Base-by-base conservation (phyloP, 1,139 yeast genomes). In the Geotrichum restrictum region DNA sequence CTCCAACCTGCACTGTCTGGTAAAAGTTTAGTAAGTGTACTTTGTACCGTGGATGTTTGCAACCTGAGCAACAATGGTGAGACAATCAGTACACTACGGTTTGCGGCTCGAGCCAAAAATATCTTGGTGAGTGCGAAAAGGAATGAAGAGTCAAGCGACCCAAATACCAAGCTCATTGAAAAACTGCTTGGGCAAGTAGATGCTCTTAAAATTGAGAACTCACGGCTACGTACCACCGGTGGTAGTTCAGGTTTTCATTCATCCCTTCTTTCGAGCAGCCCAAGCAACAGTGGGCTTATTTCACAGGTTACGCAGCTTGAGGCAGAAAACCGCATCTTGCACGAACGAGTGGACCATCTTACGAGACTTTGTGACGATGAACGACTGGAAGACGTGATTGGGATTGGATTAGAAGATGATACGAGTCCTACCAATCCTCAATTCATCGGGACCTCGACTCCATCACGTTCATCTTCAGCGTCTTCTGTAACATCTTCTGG, bases 1-100 rank as follows among this genome's bases (percentile, higher is more conserved):
- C 72, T 93, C 54, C 97, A 93, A 66, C 96, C 96, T 1, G 95
- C 97, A 0, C 74, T 93, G 44, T 85, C 95, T 22, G 98, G 98
- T 0, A 79, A 83, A 32, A 84, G 96, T 3, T 76, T 89, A 46
- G 88, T 91, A n/a, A 82, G 88, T 59, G 85, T 93, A 13, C 75
- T 93, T 42, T 93, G 98, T 67, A 91, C 98, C 0, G 52, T 52
- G 19, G 52, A 49, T 31, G 40, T 49, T 32, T 32, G 44, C 33
- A 47, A 47, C 40, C 62, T 73, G 86, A 57, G 81, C 84, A 1
- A 75, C 75, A 18, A 78, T 84, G 78, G 88, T 0, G 98, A 93
- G 65, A 88, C 98, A 0, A 76, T 84, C 48, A 88, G 88, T 63
- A 91, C 98, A 0, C 74, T 93, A 34, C 72, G 98, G 53, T 93